Base-by-base conservation (phyloP, 345 rosid species). In the Hibiscus trionum region DNA sequence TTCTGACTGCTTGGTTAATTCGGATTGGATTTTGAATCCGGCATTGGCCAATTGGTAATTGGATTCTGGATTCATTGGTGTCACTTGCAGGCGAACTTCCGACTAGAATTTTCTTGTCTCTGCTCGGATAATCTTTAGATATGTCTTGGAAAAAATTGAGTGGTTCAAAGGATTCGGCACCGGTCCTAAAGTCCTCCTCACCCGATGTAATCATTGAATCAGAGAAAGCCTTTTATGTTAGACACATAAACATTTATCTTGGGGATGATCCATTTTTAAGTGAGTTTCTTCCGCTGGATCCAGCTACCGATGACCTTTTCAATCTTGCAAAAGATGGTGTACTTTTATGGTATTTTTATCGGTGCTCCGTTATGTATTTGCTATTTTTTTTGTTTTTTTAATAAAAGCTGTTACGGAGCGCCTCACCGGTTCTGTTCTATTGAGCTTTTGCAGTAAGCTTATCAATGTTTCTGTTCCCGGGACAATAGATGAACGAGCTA, bases 401-500 rank as follows among this genome's bases (percentile, higher is more conserved):
- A 10, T 26, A 39, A 4, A 61, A 67, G 72, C 64, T 37, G 77
- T 47, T 56, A 26, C 6, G 17, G 61, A 31, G 16, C 27, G 47
- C 64, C 63, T 29, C 59, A 72, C 52, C 75, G 58, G 33, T 77
- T 56, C 81, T 80, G 55, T 61, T 64, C 46, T 46, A 70, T 46
- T 63, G 35, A 70, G 64, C 29, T 68, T 75, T 52, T 70, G 77
- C 83, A 91, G 98, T 77, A 93, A 93, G 85, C 91, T 88, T 62
- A 90, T 93, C 71, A 93, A 91, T 82, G 86, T 93, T 79, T 94
- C 91, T 59, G 97, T 90, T 71, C 90, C 94, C 0, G 91, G 96
- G 77, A 93, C 97, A 27, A 91, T 93, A 74, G 96, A 93, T 79
- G 97, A 91, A 78, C 87, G 97, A 74, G 91, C 98, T 60, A 90